A percentile compares a stretch with the other conserved stretches of the same genome.
Conservation (phyloP, 306 rosid species). For the Quercus agrifolia region DNA sequence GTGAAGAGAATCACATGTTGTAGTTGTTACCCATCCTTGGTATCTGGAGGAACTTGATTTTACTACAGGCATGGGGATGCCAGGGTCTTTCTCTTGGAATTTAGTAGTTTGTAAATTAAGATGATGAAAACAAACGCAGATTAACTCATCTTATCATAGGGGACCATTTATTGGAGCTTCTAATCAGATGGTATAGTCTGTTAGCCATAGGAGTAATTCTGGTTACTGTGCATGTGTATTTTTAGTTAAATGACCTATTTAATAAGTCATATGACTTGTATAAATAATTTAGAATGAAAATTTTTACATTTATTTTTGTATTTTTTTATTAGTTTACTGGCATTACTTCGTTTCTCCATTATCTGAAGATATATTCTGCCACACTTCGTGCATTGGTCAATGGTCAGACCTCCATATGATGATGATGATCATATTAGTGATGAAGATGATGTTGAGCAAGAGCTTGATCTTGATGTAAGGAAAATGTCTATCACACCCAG, state of each 20-base stretch:
- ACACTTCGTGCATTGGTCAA: slow-evolving; percentile 73
- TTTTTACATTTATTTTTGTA: neutral
- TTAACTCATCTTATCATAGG: neutral
- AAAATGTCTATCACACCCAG: slow-evolving; percentile 9
- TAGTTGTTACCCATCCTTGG: neutral
- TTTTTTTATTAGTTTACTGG: slow-evolving; percentile 18
- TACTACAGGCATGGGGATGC: neutral
- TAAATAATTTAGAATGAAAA: too few species aligned
- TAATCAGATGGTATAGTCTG: too few species aligned
- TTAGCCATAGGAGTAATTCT: too few species aligned
- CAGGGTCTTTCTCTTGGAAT: too few species aligned
- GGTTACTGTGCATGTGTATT: too few species aligned
- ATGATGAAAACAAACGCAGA: neutral
- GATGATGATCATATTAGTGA: slow-evolving; percentile 40
- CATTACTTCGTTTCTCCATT: neutral
- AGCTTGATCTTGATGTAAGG: neutral
- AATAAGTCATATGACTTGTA: too few species aligned
- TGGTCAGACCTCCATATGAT: slow-evolving; percentile 54
- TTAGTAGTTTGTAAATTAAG: neutral
- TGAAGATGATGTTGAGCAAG: slow-evolving; percentile 29
- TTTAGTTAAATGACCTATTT: too few species aligned
- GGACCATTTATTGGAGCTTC: too few species aligned
- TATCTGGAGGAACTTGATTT: neutral
- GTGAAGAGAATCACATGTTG: neutral
- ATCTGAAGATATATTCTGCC: slow-evolving; percentile 53